Evolutionary conservation across 164 flowering plant genomes (phyloP), one percentile per base, ranked within the genome.

Genomic region (Liquidambar formosana): DNA sequence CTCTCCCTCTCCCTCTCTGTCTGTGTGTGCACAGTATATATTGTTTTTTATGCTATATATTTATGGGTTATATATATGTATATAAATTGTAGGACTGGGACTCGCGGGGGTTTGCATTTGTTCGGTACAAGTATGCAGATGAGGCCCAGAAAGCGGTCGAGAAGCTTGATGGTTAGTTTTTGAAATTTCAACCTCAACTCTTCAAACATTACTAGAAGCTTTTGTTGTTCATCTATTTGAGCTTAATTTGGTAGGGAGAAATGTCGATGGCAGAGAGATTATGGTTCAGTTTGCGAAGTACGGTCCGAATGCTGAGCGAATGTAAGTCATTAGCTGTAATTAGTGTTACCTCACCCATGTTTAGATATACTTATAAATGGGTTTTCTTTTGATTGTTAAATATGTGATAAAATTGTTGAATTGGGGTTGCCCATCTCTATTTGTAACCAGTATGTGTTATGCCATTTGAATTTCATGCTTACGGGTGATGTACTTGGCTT

Each of bases 211-310:
- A n/a, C n/a, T n/a, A n/a, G n/a, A n/a, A n/a, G n/a, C n/a, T n/a
- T n/a, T n/a, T n/a, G n/a, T n/a, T n/a, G n/a, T n/a, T n/a, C n/a
- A n/a, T n/a, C n/a, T n/a, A n/a, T n/a, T n/a, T n/a, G n/a, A n/a
- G n/a, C n/a, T 9, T 56, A 4, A 23, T 27, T 47, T 60, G 25
- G 4, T 64, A 89, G 94, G 94, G 63, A 87, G 83, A 63, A 81
- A 74, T 67, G 91, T 89, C 70, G 90, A 89, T 81, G 90, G 90
- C 1, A 75, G 94, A 66, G 88, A 89, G 61, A 87, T 87, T 46
- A 86, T 83, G 87, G 94, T 89, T 77, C 94, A 89, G 57, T 87
- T 89, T 71, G 94, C 94, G 0, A 89, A 89, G 63, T 89, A 87
- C 68, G 91, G 94, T 1, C 91, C 94, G 0, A 86, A 84, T 75